Evolutionary conservation across 805 yeast genomes (phyloP), one percentile per base, ranked within the genome.

Genomic region (Pichia paraexigua): DNA sequence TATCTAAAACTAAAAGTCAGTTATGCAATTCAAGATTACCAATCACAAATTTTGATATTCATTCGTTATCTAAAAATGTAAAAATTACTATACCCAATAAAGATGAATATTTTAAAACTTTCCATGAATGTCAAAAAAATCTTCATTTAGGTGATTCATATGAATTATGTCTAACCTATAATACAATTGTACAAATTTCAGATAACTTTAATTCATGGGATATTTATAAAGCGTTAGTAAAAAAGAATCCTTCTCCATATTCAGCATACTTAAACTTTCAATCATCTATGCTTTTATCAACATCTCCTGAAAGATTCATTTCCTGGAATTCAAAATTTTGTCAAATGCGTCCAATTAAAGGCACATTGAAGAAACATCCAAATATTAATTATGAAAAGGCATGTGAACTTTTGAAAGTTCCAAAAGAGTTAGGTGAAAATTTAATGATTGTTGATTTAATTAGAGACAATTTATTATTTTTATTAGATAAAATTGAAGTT

Each of bases 381-480:
- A 76, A 68, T 0, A 74, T 85, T 70, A 73, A 78, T 8, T 59
- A 72, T 11, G 83, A 73, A 35, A 69, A 70, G 35, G 98, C 97
- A 0, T 71, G 80, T 3, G 64, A 67, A 40, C 77, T 89, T 21
- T 69, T 92, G 45, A 78, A 83, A 48, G 83, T 95, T 1, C 94
- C 95, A 3, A 94, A 94, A 65, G 99, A 94, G 66, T 79, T 85
- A 63, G 99, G 96, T 0, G 99, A 94, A 63, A 94, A 94, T 58
- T 71, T 94, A 52, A 94, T 94, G 99, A 94, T 94, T 70, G 95
- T 94, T 9, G 99, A 94, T 66, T 70, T 94, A 52, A 95, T 94
- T 45, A 78, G 99, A 51, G 97, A 95, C 67, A 99, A 94, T 63
- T 72, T 94, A 46, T 82, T 80, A 61, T 81, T 82, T 57, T 71